These are phyloP conservation scores for Nepenthes mirabilis DNA, from an alignment of 148 eudicot genomes.

Conservation along the genomic window DNA sequence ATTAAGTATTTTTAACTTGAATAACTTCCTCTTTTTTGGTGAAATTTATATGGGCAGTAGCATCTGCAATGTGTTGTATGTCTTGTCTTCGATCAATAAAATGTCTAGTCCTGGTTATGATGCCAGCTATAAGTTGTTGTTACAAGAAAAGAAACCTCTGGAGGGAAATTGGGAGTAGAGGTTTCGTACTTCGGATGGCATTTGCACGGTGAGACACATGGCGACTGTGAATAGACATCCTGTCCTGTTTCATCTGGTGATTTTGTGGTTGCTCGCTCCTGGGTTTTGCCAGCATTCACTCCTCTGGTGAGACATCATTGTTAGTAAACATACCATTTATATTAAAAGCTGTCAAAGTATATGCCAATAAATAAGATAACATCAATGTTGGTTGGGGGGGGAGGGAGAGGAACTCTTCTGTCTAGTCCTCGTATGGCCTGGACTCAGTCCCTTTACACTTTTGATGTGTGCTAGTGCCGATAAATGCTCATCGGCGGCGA, in stretches of 20 bases:
- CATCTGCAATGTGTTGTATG: too few relatives aligned
- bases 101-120: neutral
- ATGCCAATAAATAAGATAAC: too few relatives aligned
- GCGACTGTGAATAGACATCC: conserved; percentile 53
- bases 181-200: conserved; percentile 57
- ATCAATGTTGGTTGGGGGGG: too few relatives aligned
- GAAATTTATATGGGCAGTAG: too few relatives aligned
- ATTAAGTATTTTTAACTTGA: too few relatives aligned
- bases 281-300: conserved; percentile 55
- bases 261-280: conserved; percentile 72
- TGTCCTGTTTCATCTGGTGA: conserved; percentile 72
- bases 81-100: neutral
- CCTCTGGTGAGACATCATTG: conserved; percentile 64
- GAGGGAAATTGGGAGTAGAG: conserved; percentile 56
- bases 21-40: too few relatives aligned
- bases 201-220: conserved; percentile 45
- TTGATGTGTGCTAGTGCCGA: too few relatives aligned
- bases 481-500: too few relatives aligned
- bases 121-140: neutral
- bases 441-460: too few relatives aligned
- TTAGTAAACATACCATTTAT: neutral
- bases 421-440: too few relatives aligned
- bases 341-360: too few relatives aligned
- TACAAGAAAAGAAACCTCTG: conserved; percentile 41
- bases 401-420: too few relatives aligned